These are phyloP conservation scores for Citrullus amarus DNA, from an alignment of 306 rosid species.

Conservation along the genomic window DNA sequence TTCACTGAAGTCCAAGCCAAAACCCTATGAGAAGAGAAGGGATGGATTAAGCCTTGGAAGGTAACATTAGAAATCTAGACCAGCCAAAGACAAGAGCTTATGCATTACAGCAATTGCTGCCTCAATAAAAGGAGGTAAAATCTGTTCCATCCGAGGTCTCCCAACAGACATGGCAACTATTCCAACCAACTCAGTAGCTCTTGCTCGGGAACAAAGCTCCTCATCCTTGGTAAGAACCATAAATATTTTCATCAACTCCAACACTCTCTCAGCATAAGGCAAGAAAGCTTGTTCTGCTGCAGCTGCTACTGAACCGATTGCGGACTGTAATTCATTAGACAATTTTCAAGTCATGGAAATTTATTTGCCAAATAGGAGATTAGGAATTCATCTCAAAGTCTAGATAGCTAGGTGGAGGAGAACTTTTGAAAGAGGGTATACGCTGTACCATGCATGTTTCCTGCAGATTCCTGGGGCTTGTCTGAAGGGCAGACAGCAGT, in stretches of 20 bases:
- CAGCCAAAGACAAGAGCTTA: slow-evolving; percentile 13
- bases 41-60: slow-evolving; percentile 10
- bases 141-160: slow-evolving; percentile 75
- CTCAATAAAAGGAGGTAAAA: slow-evolving; percentile 80
- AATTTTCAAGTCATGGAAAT: background rate
- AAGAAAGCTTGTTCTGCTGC: slow-evolving; percentile 92
- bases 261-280: slow-evolving; percentile 92
- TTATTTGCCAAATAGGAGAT: background rate
- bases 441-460: slow-evolving; percentile 95
- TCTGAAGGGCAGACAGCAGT: slow-evolving; percentile 74
- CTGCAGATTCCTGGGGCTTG: slow-evolving; percentile 69
- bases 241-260: slow-evolving; percentile 89
- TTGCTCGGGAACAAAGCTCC: slow-evolving; percentile 88
- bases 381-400: background rate
- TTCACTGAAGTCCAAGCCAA: slow-evolving; percentile 82
- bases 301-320: slow-evolving; percentile 95
- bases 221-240: slow-evolving; percentile 86
- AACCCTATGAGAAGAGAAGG: slow-evolving; percentile 52
- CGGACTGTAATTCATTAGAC: slow-evolving; percentile 57
- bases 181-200: slow-evolving; percentile 98
- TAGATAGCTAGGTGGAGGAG: background rate
- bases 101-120: slow-evolving; percentile 84
- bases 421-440: background rate
- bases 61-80: background rate
- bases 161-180: slow-evolving; percentile 97